These are phyloP conservation scores for Phanerochaete sordida DNA, from an alignment of 768 basidiomycete genomes.

Conservation along the genomic window DNA sequence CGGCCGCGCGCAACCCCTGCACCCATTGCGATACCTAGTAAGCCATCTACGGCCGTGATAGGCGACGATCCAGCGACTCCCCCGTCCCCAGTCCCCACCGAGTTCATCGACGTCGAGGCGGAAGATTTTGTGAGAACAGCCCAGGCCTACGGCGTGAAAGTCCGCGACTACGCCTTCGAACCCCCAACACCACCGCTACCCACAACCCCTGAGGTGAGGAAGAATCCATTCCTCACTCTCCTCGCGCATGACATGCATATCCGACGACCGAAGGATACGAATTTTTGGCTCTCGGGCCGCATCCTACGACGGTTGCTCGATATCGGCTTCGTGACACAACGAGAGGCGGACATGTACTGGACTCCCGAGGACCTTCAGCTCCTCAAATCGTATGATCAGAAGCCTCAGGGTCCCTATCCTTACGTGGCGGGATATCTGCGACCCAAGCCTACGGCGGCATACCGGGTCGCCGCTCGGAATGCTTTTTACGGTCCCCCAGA, in stretches of 20 bases:
- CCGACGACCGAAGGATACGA: conserved; percentile 13
- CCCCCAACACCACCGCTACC: neutral
- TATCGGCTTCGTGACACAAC: conserved; percentile 23
- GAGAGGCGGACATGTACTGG: conserved; percentile 23
- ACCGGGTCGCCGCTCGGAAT: conserved; percentile 17
- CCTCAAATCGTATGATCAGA: conserved; percentile 17
- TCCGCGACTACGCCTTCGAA: conserved; percentile 29
- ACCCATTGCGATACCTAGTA: neutral
- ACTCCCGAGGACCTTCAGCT: conserved; percentile 16
- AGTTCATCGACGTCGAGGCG: conserved; percentile 22
- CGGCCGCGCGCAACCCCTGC: neutral
- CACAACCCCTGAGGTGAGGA: conserved; percentile 23
- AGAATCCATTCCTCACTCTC: conserved; percentile 19
- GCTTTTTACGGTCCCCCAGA: conserved; percentile 5
- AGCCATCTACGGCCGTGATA: neutral
- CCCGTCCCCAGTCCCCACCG: conserved; percentile 25
- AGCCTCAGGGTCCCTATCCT: conserved; percentile 23
- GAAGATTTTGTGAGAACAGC: conserved; percentile 15
- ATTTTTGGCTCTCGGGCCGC: conserved; percentile 16
- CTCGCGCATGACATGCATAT: conserved; percentile 26
- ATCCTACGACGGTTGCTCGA: conserved; percentile 24
- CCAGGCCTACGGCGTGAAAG: conserved; percentile 25
- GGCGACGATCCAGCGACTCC: conserved; percentile 6
- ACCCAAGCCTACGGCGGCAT: conserved; percentile 20
- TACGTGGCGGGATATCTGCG: conserved; percentile 12